Conservation (phyloP, 805 yeast species). For the Candida anglica region DNA sequence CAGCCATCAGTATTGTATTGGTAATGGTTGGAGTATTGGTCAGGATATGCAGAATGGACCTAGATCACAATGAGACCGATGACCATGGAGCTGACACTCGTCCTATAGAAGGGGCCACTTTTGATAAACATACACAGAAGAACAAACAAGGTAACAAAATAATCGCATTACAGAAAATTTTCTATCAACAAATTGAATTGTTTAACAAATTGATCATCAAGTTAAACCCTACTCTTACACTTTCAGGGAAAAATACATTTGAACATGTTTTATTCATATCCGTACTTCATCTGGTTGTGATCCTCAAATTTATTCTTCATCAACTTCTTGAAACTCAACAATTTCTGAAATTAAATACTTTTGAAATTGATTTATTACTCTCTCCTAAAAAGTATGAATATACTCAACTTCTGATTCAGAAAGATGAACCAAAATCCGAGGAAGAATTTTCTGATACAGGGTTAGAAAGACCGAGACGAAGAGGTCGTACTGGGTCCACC, state of each 20-base stretch:
- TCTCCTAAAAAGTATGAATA: constrained; percentile 19
- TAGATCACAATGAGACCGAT: constrained; percentile 3
- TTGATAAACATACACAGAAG: too few species aligned
- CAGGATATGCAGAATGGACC: constrained; percentile 9
- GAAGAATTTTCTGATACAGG: too few species aligned
- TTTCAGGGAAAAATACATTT: too few species aligned
- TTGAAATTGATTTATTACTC: constrained; percentile 22
- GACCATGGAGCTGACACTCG: not conserved
- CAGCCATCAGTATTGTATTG: constrained; percentile 25
- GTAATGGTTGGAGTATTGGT: constrained; percentile 19
- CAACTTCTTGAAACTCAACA: too few species aligned
- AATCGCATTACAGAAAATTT: constrained; percentile 11
- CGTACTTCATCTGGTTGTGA: constrained; percentile 25
- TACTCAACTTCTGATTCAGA: constrained; percentile 10
- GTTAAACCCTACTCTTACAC: constrained; percentile 10
- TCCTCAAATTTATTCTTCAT: constrained; percentile 23
- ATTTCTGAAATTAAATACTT: constrained; percentile 13
- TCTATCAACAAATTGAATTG: constrained; percentile 30
- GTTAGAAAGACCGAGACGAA: not conserved
- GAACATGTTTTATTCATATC: constrained; percentile 21
- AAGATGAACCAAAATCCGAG: constrained; percentile 1
- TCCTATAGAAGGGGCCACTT: not conserved
- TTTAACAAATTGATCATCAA: constrained; percentile 24
- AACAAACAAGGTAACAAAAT: too few species aligned
- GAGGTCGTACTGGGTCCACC: too few species aligned